A percentile compares a stretch with the other conserved stretches of the same genome.
Conservation (phyloP, 192 early-diverging fungal genomes). For the Coemansia sp. region DNA sequence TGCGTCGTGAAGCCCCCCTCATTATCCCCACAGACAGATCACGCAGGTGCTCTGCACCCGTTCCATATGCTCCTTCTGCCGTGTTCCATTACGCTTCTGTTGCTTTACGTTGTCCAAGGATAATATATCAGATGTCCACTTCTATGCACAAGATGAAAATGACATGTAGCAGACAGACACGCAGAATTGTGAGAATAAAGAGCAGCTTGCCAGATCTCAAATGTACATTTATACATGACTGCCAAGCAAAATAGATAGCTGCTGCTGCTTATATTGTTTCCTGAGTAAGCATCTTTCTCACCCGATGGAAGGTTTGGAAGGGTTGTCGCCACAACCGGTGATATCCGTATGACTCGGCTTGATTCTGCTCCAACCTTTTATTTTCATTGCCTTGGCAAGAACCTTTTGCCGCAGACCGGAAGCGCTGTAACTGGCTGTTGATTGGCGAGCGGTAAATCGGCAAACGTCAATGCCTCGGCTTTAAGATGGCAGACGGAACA, state of each 20-base stretch:
- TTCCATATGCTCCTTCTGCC: neutral
- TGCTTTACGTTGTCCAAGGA: neutral
- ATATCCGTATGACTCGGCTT: neutral
- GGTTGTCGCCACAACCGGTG: neutral
- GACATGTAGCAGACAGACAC: neutral
- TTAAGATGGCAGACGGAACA: too few relatives aligned
- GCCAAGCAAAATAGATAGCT: too few relatives aligned
- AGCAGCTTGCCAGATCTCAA: neutral
- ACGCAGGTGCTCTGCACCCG: neutral
- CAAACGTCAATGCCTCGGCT: neutral
- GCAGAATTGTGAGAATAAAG: neutral
- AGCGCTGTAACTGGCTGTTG: neutral
- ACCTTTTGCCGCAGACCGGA: neutral
- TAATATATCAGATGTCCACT: neutral
- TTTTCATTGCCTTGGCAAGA: neutral
- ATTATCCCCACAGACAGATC: neutral
- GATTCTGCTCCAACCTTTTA: too few relatives aligned
- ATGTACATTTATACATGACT: too few relatives aligned
- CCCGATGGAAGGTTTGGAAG: constrained; percentile 1
- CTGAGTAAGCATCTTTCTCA: neutral
- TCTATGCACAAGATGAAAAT: neutral
- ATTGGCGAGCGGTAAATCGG: neutral
- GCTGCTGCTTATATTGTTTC: too few relatives aligned
- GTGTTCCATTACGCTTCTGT: neutral
- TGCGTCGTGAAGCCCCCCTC: neutral